Evolutionary conservation across 2,329 filamentous ascomycete genomes (phyloP).

Genomic region (Pseudogymnoascus sp.): DNA sequence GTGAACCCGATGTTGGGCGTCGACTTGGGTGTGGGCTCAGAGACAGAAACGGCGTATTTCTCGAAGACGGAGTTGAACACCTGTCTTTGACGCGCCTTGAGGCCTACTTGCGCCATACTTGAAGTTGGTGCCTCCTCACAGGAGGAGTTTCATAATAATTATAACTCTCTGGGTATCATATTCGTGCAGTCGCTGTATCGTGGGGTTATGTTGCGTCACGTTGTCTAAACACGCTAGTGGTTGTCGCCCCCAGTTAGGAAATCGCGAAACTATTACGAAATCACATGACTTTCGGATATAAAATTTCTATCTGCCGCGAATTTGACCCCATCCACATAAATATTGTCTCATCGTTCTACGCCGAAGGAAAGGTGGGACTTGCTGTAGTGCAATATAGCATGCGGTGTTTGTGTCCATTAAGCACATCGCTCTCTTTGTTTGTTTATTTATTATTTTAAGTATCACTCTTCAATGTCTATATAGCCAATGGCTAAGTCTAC

Average conservation of each 20-base stretch:
- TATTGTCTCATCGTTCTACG: not conserved
- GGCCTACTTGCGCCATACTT: not conserved
- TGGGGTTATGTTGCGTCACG: constrained; percentile 5
- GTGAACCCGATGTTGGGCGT: constrained; percentile 22
- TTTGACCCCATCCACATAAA: not conserved
- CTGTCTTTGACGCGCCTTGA: constrained; percentile 16
- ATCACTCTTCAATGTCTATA: not conserved
- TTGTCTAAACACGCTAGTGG: not conserved
- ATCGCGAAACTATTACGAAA: constrained; percentile 2
- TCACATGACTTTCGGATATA: not conserved
- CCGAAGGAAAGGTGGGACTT: not conserved
- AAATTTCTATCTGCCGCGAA: constrained; percentile 1
- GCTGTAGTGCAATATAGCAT: not conserved
- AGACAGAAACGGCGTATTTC: constrained; percentile 15
- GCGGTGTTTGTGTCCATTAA: not conserved
- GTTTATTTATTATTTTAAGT: not conserved
- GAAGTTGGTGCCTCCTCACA: constrained; percentile 1
- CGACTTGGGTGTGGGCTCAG: constrained; percentile 23
- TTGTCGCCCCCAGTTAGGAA: not conserved
- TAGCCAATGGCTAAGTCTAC: not conserved
- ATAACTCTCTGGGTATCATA: constrained; percentile 6
- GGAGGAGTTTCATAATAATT: constrained; percentile 2
- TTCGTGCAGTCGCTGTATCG: not conserved
- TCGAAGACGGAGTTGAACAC: constrained; percentile 28
- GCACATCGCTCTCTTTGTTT: not conserved